Conservation (phyloP, 768 basidiomycete genomes). For the Tulasnella sp. region DNA sequence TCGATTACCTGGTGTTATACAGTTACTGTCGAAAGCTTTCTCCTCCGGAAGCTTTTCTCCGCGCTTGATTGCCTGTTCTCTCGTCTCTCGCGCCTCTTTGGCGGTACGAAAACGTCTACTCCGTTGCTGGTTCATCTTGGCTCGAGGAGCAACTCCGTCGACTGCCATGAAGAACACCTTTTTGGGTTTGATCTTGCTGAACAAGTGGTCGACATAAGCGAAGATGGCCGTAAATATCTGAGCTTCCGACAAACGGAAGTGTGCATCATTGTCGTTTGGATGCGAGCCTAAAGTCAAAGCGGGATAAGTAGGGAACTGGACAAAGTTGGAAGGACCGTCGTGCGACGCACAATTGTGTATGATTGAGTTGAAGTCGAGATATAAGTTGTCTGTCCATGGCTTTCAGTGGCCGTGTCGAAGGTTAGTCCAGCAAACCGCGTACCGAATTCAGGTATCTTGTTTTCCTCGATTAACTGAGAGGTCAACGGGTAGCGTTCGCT, state of each 20-base stretch:
- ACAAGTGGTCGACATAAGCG: constrained; percentile 93
- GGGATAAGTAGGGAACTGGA: neutral
- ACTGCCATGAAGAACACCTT: constrained; percentile 99
- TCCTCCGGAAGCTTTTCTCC: constrained; percentile 89
- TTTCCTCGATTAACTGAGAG: constrained; percentile 95
- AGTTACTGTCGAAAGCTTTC: constrained; percentile 98
- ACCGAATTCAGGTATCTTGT: constrained; percentile 99
- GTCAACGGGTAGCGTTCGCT: constrained; percentile 98
- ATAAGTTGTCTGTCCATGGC: constrained; percentile 64
- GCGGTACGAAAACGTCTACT: constrained; percentile 91
- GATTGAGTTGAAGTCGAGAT: constrained; percentile 92
- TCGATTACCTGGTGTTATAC: constrained; percentile 88
- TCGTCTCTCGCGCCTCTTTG: constrained; percentile 81
- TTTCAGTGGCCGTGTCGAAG: neutral
- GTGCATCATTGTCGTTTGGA: constrained; percentile 93
- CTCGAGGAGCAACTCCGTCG: constrained; percentile 93
- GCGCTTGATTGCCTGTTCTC: constrained; percentile 80
- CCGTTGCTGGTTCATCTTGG: constrained; percentile 99
- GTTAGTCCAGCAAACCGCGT: constrained; percentile 33
- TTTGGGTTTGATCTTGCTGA: constrained; percentile 95
- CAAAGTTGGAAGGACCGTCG: neutral
- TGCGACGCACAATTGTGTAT: constrained; percentile 66
- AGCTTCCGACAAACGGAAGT: constrained; percentile 93
- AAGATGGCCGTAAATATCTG: constrained; percentile 98
- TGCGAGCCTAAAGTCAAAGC: constrained; percentile 63